phyloP scores from a whole-genome alignment of 495 filamentous ascomycete genomes.

The Sabuloglossum arenarium region DNA sequence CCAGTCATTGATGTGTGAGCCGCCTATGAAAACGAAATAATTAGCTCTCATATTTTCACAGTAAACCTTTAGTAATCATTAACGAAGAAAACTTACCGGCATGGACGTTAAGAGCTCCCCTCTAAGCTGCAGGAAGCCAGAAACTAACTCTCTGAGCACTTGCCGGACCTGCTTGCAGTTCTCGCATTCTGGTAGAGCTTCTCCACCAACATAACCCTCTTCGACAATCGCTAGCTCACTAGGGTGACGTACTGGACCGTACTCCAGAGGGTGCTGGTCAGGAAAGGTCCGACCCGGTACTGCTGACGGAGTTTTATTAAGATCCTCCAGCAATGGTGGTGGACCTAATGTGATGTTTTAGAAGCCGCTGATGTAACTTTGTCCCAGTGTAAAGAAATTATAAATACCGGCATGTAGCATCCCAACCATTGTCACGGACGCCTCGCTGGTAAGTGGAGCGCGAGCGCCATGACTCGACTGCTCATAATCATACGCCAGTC shows the following conservation, averaged over 20 bases:
- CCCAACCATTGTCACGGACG: not conserved
- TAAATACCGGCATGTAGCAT: not conserved
- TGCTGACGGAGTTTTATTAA: not conserved
- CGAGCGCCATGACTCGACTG: not conserved
- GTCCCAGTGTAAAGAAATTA: not conserved
- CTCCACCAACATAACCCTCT: not conserved
- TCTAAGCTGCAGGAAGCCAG: not conserved
- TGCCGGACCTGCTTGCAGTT: not conserved
- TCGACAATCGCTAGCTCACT: not conserved
- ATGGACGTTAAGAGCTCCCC: not conserved
- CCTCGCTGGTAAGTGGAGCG: not conserved
- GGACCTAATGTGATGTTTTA: not conserved
- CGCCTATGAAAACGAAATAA: not conserved
- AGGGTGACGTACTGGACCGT: not conserved
- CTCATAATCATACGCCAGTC: not conserved
- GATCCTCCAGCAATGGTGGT: not conserved
- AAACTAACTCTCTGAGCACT: not conserved
- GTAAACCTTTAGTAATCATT: not conserved
- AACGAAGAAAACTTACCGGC: not conserved
- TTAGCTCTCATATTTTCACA: not conserved
- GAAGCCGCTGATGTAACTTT: not conserved
- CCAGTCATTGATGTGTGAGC: not conserved
- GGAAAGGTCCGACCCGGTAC: not conserved
- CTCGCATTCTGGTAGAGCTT: not conserved
- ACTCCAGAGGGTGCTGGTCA: not conserved